phyloP scores from a whole-genome alignment of 2,329 filamentous ascomycete genomes.

The Diaporthe citrichinensis region DNA sequence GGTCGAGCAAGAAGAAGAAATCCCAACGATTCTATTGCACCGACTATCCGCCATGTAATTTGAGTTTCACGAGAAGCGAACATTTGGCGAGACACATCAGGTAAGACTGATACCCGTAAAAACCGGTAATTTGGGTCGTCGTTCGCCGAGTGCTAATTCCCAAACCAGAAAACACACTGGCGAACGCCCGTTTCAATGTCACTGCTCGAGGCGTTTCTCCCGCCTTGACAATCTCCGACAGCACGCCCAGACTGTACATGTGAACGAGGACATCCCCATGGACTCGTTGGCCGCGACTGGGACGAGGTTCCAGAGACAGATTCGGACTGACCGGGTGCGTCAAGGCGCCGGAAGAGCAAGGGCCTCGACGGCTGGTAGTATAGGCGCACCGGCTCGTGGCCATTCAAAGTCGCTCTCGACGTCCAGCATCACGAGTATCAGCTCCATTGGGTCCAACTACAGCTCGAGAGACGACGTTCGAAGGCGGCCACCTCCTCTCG shows the following conservation, averaged over 20 bases:
- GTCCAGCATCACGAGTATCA: conserved; percentile 85
- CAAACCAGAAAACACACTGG: conserved; percentile 91
- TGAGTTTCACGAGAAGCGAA: conserved; percentile 97
- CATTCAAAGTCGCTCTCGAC: conserved; percentile 89
- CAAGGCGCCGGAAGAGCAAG: conserved; percentile 80
- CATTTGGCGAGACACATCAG: conserved; percentile 95
- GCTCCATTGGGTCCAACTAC: conserved; percentile 76
- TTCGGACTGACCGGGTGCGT: conserved; percentile 87
- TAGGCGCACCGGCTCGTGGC: conserved; percentile 78
- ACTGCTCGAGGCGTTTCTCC: conserved; percentile 93
- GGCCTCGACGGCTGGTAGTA: conserved; percentile 82
- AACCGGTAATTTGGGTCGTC: neutral
- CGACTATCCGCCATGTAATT: conserved; percentile 91
- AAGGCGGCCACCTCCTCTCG: conserved; percentile 83
- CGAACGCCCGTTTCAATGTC: conserved; percentile 95
- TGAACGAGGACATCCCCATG: conserved; percentile 95
- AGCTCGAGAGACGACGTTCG: conserved; percentile 76
- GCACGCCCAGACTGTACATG: conserved; percentile 97
- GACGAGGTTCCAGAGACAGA: conserved; percentile 92
- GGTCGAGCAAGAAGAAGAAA: conserved; percentile 94
- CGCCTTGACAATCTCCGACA: conserved; percentile 95
- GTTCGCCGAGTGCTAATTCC: neutral
- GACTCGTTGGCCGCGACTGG: conserved; percentile 95
- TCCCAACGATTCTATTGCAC: conserved; percentile 97
- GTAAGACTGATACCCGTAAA: conserved; percentile 59